These are phyloP conservation scores for Kitagawia praeruptora DNA, from an alignment of 129 eudicot genomes.

Conservation along the genomic window DNA sequence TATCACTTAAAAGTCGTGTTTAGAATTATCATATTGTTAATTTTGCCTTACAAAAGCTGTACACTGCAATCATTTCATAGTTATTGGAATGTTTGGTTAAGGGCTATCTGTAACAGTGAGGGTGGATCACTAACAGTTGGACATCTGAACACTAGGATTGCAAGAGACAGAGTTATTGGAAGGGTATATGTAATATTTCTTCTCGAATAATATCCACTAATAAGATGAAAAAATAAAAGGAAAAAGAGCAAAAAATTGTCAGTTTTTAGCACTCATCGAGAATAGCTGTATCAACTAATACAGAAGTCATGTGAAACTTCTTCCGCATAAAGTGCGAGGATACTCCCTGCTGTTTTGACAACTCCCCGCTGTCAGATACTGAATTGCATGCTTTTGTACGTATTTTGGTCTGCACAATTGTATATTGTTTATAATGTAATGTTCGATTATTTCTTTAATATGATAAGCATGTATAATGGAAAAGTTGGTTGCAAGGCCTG, in stretches of 20 bases:
- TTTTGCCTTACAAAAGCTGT: not conserved
- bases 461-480: not conserved
- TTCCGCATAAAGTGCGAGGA: not conserved
- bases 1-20: not conserved
- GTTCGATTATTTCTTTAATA: not conserved
- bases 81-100: not conserved
- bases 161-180: not conserved
- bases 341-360: not conserved
- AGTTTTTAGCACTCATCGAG: not conserved
- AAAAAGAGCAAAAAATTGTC: not conserved
- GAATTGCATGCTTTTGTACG: not conserved
- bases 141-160: not conserved
- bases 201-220: not conserved
- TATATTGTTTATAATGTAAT: not conserved
- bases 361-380: not conserved
- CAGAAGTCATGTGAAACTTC: not conserved
- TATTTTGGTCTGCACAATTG: no score
- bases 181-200: not conserved
- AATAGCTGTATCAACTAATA: not conserved
- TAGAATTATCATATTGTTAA: not conserved
- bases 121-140: not conserved
- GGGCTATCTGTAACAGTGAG: not conserved
- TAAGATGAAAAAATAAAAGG: not conserved
- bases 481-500: not conserved
- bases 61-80: not conserved